Conservation (phyloP, 2,329 filamentous ascomycete genomes). For the Diaporthe longicolla region DNA sequence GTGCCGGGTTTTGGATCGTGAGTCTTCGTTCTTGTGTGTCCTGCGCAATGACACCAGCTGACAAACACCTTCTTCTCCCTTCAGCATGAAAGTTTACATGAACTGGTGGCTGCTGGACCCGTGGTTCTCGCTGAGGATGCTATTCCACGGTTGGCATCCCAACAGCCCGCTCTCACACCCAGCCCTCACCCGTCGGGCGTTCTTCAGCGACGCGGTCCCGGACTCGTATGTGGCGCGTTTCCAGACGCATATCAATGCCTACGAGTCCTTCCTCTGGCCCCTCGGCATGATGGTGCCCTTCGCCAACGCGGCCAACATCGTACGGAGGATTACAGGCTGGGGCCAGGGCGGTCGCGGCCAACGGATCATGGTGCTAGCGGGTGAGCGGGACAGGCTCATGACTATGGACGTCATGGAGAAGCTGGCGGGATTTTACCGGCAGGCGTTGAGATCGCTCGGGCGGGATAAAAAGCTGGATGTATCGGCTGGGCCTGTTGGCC, state of each 20-base stretch:
- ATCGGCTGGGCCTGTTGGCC: neutral
- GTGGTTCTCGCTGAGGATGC: slow-evolving; percentile 61
- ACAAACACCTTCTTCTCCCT: slow-evolving; percentile 53
- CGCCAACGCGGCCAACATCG: slow-evolving; percentile 56
- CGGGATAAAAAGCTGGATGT: neutral
- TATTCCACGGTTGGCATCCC: slow-evolving; percentile 63
- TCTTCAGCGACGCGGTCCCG: slow-evolving; percentile 63
- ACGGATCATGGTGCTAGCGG: slow-evolving; percentile 55
- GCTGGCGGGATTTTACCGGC: neutral
- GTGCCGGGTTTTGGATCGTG: slow-evolving; percentile 50
- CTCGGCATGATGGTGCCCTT: slow-evolving; percentile 63
- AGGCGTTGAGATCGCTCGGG: neutral
- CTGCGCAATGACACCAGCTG: neutral
- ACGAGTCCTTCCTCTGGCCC: slow-evolving; percentile 68
- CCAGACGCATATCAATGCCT: slow-evolving; percentile 59
- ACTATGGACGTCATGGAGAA: slow-evolving; percentile 20
- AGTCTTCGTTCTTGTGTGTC: neutral
- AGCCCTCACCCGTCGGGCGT: slow-evolving; percentile 61
- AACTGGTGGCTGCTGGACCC: slow-evolving; percentile 64
- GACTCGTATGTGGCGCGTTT: slow-evolving; percentile 57
- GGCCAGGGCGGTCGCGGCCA: slow-evolving; percentile 41
- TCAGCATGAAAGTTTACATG: slow-evolving; percentile 54
- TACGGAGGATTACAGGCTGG: slow-evolving; percentile 54
- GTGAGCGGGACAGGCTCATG: slow-evolving; percentile 3
- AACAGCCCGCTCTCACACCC: slow-evolving; percentile 67